These are phyloP conservation scores for Alternaria tenuissima DNA, from an alignment of 2,329 filamentous ascomycete species.

Conservation along the genomic window DNA sequence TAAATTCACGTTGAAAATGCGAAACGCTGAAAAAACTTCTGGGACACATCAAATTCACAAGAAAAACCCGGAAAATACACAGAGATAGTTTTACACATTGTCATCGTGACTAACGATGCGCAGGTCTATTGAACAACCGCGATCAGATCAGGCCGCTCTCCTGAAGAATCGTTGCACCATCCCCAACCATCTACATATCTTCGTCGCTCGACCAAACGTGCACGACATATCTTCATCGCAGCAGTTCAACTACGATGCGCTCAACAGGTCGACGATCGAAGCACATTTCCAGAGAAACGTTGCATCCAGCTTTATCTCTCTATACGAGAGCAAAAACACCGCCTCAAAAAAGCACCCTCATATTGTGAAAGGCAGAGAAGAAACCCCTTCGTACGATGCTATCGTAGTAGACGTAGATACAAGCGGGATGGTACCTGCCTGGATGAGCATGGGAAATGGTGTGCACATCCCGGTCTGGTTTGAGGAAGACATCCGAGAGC, in stretches of 20 bases:
- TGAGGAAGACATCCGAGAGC: neutral
- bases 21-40: neutral
- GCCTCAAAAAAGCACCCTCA: neutral
- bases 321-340: slow-evolving; percentile 7
- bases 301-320: slow-evolving; percentile 8
- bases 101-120: neutral
- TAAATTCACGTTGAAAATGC: too few relatives aligned
- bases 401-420: slow-evolving; percentile 1
- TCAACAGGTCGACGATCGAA: slow-evolving; percentile 4
- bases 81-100: neutral
- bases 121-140: neutral
- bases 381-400: neutral
- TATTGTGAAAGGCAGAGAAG: neutral
- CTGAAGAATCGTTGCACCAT: neutral
- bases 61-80: neutral
- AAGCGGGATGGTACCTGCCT: neutral
- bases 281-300: slow-evolving; percentile 1
- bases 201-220: neutral
- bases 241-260: neutral
- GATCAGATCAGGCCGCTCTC: neutral
- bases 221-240: neutral
- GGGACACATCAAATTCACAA: neutral
- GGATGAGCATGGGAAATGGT: neutral
- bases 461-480: slow-evolving; percentile 15
- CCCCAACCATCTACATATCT: neutral